Evolutionary conservation across 225 moss, liverwort and hornwort species (phyloP).

Genomic region (Straminergon stramineum): DNA sequence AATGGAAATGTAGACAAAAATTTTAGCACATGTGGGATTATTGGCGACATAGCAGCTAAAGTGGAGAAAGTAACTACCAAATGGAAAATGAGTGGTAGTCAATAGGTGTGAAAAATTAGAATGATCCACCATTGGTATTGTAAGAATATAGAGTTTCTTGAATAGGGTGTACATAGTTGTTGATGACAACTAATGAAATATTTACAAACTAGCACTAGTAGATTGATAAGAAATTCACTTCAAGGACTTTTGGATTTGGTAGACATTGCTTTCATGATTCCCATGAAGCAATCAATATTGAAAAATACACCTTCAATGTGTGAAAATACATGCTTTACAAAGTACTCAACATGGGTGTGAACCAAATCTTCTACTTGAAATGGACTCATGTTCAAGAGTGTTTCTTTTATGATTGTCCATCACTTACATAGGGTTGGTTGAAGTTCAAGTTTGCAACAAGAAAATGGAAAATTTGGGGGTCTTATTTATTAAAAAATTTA

Average conservation of each 20-base stretch:
- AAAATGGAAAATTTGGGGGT: not conserved
- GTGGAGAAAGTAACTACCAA: not conserved
- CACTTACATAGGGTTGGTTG: not conserved
- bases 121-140: not conserved
- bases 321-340: not conserved
- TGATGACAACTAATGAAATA: not conserved
- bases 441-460: accelerated
- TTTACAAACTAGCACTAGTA: not conserved
- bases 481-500: too few relatives aligned
- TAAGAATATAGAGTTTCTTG: not conserved
- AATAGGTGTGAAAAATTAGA: not conserved
- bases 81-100: not conserved
- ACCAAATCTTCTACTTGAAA: not conserved
- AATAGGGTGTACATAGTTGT: too few relatives aligned
- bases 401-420: not conserved
- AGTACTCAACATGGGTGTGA: not conserved
- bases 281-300: not conserved
- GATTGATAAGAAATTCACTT: not conserved
- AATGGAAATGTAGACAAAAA: not conserved
- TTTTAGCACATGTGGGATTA: not conserved
- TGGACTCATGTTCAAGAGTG: not conserved
- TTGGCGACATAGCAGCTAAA: not conserved
- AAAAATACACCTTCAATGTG: not conserved
- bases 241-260: not conserved
- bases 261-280: not conserved